Percentiles rank a stretch among this genome's conserved stretches.
phyloP scores from a whole-genome alignment of 2,329 filamentous ascomycete genomes.

The Annulohypoxylon truncatum region DNA sequence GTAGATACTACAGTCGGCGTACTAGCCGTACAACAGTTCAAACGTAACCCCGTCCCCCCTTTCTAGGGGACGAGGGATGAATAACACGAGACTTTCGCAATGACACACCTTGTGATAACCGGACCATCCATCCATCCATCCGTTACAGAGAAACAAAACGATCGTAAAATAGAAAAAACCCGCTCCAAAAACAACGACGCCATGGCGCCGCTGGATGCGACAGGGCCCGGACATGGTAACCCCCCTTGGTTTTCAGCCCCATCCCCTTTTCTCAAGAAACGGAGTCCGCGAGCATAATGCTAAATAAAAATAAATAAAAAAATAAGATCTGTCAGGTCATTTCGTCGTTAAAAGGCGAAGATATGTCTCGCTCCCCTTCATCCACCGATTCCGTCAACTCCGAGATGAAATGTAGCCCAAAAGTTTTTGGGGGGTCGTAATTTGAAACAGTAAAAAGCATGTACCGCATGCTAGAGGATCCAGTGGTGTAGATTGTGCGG shows the following conservation, averaged over 20 bases:
- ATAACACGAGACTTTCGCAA: conserved; percentile 6
- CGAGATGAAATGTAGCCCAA: conserved; percentile 11
- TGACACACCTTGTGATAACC: background rate
- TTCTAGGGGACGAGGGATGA: background rate
- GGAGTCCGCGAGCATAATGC: conserved; percentile 1
- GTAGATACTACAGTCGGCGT: conserved; percentile 11
- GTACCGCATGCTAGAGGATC: conserved; percentile 1
- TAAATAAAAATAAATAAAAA: no score
- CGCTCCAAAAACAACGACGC: conserved; percentile 31
- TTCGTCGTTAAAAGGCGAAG: conserved; percentile 34
- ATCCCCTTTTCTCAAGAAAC: background rate
- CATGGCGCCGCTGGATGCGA: conserved; percentile 30
- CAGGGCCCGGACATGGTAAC: background rate
- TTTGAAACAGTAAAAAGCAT: conserved; percentile 17
- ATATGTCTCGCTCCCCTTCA: background rate
- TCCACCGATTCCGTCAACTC: conserved; percentile 10
- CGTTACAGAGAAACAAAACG: background rate
- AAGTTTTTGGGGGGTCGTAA: background rate
- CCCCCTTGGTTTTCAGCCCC: conserved; percentile 14
- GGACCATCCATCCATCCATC: conserved; percentile 3
- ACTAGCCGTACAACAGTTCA: conserved; percentile 18
- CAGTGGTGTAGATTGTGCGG: background rate
- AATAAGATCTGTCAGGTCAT: conserved; percentile 28
- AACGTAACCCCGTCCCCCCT: conserved; percentile 6
- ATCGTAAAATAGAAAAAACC: conserved; percentile 1